These are phyloP conservation scores for Wickerhamomyces bisporus DNA, from an alignment of 805 yeast genomes.

Conservation along the genomic window DNA sequence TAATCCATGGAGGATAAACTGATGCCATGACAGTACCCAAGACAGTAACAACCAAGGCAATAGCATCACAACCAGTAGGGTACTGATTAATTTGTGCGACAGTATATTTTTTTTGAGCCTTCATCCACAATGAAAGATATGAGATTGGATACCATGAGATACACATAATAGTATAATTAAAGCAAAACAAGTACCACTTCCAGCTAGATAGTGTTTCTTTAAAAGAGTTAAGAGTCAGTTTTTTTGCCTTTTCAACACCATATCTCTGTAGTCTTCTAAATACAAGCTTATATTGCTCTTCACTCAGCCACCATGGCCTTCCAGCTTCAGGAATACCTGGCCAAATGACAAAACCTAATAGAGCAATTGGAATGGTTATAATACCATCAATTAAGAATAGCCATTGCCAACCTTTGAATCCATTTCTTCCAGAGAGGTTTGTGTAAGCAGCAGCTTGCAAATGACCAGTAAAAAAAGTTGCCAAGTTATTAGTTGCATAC, in stretches of 20 bases:
- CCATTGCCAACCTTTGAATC: conserved; percentile 59
- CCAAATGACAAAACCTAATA: conserved; percentile 4
- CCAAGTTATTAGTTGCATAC: conserved; percentile 5
- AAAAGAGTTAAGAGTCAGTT: conserved; percentile 1
- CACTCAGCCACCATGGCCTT: conserved; percentile 3
- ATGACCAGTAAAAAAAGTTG: conserved; percentile 34
- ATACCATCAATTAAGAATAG: conserved; percentile 32
- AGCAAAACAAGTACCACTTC: conserved; percentile 4
- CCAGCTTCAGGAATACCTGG: conserved; percentile 4
- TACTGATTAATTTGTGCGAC: conserved; percentile 4
- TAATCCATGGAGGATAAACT: conserved; percentile 3
- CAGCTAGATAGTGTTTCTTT: conserved; percentile 3
- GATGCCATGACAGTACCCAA: conserved; percentile 3
- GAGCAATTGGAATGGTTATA: conserved; percentile 3
- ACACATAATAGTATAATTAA: conserved; percentile 3
- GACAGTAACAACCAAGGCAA: conserved; percentile 2
- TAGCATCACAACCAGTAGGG: conserved; percentile 3
- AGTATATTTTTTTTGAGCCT: conserved; percentile 9
- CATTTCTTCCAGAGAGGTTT: conserved; percentile 34
- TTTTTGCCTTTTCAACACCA: conserved; percentile 2
- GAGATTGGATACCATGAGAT: conserved; percentile 2
- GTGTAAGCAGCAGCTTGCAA: conserved; percentile 6
- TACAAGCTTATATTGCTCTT: not conserved
- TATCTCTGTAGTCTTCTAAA: conserved; percentile 2
- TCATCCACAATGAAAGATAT: conserved; percentile 5